A percentile compares a stretch with the other conserved stretches of the same genome.
These are phyloP conservation scores for Casuarina equisetifolia DNA, from an alignment of 306 rosid species.

Conservation along the genomic window DNA sequence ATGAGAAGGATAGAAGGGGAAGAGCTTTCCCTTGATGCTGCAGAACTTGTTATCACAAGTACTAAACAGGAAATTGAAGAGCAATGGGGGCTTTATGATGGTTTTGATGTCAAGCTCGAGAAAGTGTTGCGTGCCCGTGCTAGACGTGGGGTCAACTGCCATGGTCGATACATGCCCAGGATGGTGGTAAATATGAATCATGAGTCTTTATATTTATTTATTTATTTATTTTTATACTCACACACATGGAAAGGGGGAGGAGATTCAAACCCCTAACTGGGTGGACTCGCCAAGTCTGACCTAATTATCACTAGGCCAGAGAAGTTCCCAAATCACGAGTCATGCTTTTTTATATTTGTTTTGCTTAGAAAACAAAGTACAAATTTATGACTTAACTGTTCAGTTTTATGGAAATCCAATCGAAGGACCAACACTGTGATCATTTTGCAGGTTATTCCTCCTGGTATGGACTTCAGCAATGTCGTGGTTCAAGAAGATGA, in stretches of 20 bases:
- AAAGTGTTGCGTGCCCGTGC: conserved; percentile 85
- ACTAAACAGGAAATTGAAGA: conserved; percentile 88
- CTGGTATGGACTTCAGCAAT: conserved; percentile 92
- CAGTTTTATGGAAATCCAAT: not conserved
- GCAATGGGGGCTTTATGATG: conserved; percentile 97
- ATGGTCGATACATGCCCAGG: conserved; percentile 90
- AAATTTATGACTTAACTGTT: not conserved
- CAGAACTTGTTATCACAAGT: conserved; percentile 92
- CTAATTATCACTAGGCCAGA: too few species aligned
- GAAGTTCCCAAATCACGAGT: too few species aligned
- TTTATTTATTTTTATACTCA: not conserved
- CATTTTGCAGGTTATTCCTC: conserved; percentile 69
- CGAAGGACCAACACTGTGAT: conserved; percentile 26
- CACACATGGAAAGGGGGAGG: too few species aligned
- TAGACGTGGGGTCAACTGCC: conserved; percentile 77
- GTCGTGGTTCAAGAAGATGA: conserved; percentile 80
- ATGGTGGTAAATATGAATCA: conserved; percentile 61
- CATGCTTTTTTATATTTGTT: not conserved
- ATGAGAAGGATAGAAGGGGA: conserved; percentile 92
- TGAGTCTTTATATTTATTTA: not conserved
- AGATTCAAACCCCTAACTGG: too few species aligned
- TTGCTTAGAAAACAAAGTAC: not conserved
- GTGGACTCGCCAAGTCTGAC: too few species aligned
- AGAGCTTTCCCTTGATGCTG: conserved; percentile 86
- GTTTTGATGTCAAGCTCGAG: conserved; percentile 89